Evolutionary conservation across 2,329 filamentous ascomycete genomes (phyloP).

Genomic region (Aspergillus sp.): DNA sequence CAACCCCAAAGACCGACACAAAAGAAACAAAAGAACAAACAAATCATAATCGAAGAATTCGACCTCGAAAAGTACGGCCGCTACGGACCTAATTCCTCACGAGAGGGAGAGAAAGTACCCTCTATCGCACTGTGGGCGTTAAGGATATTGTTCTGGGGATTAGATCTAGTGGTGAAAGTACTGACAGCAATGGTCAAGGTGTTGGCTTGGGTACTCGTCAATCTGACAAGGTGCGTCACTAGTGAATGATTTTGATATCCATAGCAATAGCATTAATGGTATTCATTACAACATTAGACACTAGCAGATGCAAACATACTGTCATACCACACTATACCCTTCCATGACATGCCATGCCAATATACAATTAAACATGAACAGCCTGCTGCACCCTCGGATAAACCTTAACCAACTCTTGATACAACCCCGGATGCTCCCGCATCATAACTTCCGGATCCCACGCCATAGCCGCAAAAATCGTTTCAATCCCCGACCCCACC

Average conservation of each 20-base stretch:
- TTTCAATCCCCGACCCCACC: conserved; percentile 79
- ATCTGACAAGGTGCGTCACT: conserved; percentile 32
- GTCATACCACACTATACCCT: background rate
- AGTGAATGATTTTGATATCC: conserved; percentile 34
- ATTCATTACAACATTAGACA: background rate
- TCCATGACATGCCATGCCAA: background rate
- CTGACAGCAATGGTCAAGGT: conserved; percentile 34
- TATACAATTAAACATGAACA: conserved; percentile 53
- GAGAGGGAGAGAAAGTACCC: conserved; percentile 36
- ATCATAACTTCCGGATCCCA: conserved; percentile 65
- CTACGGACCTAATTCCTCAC: conserved; percentile 29
- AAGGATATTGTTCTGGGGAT: conserved; percentile 31
- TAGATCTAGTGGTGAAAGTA: conserved; percentile 32
- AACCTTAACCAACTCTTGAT: conserved; percentile 67
- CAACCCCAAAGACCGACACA: conserved; percentile 5
- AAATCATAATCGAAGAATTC: conserved; percentile 37
- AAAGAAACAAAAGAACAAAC: conserved; percentile 20
- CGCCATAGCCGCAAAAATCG: conserved; percentile 75
- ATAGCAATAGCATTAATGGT: background rate
- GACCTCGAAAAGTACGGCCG: conserved; percentile 41
- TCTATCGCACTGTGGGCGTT: conserved; percentile 28
- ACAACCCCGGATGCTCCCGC: conserved; percentile 56
- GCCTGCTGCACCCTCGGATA: conserved; percentile 79
- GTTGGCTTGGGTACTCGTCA: conserved; percentile 37
- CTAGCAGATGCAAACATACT: background rate